A percentile compares a stretch with the other conserved stretches of the same genome.
Evolutionary conservation across 371 early-diverging fungal genomes (phyloP).

Genomic region (Lichtheimia corymbifera): DNA sequence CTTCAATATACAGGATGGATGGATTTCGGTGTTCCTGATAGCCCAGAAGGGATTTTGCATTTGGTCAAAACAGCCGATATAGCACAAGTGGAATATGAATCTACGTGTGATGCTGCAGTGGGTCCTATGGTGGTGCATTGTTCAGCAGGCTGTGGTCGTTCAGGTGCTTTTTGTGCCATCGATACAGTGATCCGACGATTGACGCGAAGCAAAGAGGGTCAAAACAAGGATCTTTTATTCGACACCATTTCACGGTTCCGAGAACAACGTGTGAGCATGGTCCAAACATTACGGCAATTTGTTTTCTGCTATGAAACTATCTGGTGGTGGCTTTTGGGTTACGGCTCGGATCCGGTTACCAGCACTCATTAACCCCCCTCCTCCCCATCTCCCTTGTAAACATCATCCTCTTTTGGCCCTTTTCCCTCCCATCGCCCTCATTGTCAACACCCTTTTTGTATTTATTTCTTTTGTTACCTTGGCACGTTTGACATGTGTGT

Average conservation of each 20-base stretch:
- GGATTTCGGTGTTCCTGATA: slow-evolving; percentile 81
- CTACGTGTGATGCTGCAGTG: neutral
- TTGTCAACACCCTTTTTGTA: too few relatives aligned
- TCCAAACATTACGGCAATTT: slow-evolving; percentile 88
- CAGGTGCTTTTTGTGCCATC: slow-evolving; percentile 92
- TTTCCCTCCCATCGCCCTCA: too few relatives aligned
- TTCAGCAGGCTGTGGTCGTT: slow-evolving; percentile 96
- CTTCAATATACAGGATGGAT: slow-evolving; percentile 91
- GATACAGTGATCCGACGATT: slow-evolving; percentile 57
- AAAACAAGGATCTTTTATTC: slow-evolving; percentile 48
- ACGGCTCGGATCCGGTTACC: too few relatives aligned
- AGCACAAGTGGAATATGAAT: slow-evolving; percentile 33
- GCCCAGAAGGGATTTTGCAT: slow-evolving; percentile 58
- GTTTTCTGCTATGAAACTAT: slow-evolving; percentile 92
- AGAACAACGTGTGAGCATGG: slow-evolving; percentile 83
- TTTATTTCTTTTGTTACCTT: too few relatives aligned
- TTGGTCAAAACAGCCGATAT: slow-evolving; percentile 63
- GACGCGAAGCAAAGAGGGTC: neutral
- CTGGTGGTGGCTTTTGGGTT: slow-evolving; percentile 53
- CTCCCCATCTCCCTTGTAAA: too few relatives aligned
- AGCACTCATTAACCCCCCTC: too few relatives aligned
- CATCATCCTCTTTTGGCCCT: too few relatives aligned
- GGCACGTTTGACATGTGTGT: too few relatives aligned
- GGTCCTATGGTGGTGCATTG: slow-evolving; percentile 94
- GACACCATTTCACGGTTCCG: slow-evolving; percentile 70